These are phyloP conservation scores for Sindora glabra DNA, from an alignment of 306 rosid species.

Conservation along the genomic window DNA sequence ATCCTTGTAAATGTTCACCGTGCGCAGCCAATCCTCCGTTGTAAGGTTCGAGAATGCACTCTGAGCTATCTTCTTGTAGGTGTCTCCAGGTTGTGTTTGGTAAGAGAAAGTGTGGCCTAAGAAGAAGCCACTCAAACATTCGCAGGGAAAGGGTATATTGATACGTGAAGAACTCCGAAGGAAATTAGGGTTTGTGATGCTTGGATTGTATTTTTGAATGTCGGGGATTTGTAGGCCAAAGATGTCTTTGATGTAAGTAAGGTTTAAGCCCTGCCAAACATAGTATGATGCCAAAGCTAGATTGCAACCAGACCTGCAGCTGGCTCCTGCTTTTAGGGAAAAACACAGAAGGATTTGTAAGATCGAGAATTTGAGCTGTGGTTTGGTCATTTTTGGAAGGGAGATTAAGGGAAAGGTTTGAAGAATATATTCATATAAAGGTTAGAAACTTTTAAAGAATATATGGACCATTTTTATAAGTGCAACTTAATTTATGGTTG, in stretches of 20 bases:
- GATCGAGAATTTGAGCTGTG: not conserved
- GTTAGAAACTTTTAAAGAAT: not conserved
- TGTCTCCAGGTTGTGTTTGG: constrained; percentile 15
- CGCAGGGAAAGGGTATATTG: constrained; percentile 55
- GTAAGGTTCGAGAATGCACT: constrained; percentile 38
- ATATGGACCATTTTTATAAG: too few species aligned
- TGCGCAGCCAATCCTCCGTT: constrained; percentile 26
- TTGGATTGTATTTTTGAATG: constrained; percentile 41
- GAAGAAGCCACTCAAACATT: constrained; percentile 40
- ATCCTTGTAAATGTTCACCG: constrained; percentile 23
- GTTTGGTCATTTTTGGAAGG: constrained; percentile 23
- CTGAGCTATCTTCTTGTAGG: constrained; percentile 18
- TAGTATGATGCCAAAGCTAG: constrained; percentile 54
- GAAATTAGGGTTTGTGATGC: not conserved
- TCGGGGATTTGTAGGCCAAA: constrained; percentile 23
- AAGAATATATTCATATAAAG: not conserved
- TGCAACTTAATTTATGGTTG: not conserved
- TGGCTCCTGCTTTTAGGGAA: constrained; percentile 24
- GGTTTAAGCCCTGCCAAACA: constrained; percentile 23
- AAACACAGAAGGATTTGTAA: not conserved
- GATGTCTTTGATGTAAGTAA: constrained; percentile 38
- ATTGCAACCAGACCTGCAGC: constrained; percentile 37
- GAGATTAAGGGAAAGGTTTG: not conserved
- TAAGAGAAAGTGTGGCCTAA: constrained; percentile 51
- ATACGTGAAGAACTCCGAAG: not conserved